Evolutionary conservation across 2,329 filamentous ascomycete species (phyloP).

Genomic region (Aureobasidium sp.): DNA sequence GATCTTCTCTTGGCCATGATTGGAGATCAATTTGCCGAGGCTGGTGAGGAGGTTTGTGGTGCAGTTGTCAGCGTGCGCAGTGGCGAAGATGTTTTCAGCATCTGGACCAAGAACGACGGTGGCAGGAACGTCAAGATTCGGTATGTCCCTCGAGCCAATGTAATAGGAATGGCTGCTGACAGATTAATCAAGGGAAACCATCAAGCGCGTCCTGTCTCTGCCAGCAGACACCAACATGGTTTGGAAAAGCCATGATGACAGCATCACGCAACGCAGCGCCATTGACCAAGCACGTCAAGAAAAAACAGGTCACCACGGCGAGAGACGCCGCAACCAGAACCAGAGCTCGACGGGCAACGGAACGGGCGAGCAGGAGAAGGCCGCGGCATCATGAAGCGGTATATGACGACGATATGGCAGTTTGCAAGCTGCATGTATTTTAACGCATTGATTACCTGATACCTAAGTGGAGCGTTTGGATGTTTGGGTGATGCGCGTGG

Average conservation of each 20-base stretch:
- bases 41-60: slow-evolving; percentile 88
- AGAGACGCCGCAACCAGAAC: slow-evolving; percentile 38
- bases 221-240: slow-evolving; percentile 84
- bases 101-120: slow-evolving; percentile 93
- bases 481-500: neutral
- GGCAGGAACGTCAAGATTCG: slow-evolving; percentile 93
- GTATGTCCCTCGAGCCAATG: slow-evolving; percentile 45
- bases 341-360: slow-evolving; percentile 12
- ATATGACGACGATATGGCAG: slow-evolving; percentile 1
- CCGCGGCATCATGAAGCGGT: neutral
- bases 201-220: slow-evolving; percentile 82
- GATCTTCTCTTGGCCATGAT: slow-evolving; percentile 84
- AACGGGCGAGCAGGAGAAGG: slow-evolving; percentile 12
- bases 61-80: slow-evolving; percentile 90
- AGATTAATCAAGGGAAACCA: slow-evolving; percentile 65
- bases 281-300: slow-evolving; percentile 90
- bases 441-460: slow-evolving; percentile 2
- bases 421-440: neutral
- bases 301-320: slow-evolving; percentile 48
- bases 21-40: slow-evolving; percentile 89
- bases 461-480: neutral
- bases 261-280: slow-evolving; percentile 82
- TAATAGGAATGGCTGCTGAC: slow-evolving; percentile 17
- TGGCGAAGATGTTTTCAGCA: slow-evolving; percentile 93
- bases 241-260: slow-evolving; percentile 94